A percentile compares a stretch with the other conserved stretches of the same genome.
Evolutionary conservation across 2,329 filamentous ascomycete genomes (phyloP).

Genomic region (Penicillium capsulatum): DNA sequence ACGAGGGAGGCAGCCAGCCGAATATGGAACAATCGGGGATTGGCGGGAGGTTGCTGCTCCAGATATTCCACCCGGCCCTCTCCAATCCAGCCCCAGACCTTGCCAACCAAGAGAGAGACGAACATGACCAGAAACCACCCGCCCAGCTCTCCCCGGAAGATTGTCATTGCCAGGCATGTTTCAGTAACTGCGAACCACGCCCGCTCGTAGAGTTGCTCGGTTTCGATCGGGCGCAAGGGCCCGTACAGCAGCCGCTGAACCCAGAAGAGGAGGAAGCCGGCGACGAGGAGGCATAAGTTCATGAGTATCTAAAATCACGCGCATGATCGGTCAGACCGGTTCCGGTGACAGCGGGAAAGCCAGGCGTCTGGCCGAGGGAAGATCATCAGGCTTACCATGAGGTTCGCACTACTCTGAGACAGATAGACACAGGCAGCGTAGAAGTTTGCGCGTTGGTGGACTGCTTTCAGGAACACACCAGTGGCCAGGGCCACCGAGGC

Average conservation of each 20-base stretch:
- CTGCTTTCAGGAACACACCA: constrained; percentile 80
- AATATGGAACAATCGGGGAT: constrained; percentile 81
- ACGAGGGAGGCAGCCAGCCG: constrained; percentile 74
- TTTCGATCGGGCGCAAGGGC: constrained; percentile 83
- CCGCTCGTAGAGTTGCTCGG: constrained; percentile 95
- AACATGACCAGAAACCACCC: constrained; percentile 97
- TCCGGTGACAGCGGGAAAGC: too few species aligned
- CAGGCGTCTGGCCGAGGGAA: too few species aligned
- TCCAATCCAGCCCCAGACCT: constrained; percentile 98
- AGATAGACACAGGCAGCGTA: constrained; percentile 97
- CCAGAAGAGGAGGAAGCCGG: constrained; percentile 75
- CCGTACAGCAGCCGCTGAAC: constrained; percentile 90
- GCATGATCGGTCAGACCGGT: constrained; percentile 2
- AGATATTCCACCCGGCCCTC: constrained; percentile 90
- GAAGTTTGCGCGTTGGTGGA: constrained; percentile 94
- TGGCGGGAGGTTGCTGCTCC: constrained; percentile 89
- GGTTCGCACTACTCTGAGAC: constrained; percentile 89
- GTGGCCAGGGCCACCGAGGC: constrained; percentile 79
- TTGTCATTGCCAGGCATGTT: constrained; percentile 95
- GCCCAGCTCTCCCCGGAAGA: constrained; percentile 91
- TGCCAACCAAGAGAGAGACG: constrained; percentile 82
- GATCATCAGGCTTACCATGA: constrained; percentile 62
- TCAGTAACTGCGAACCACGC: constrained; percentile 98
- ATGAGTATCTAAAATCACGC: constrained; percentile 65
- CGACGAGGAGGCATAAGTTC: constrained; percentile 80